Percentiles rank a stretch among this genome's conserved stretches.
Evolutionary conservation across 768 basidiomycete species (phyloP).

Genomic region (Agaricus blazei): DNA sequence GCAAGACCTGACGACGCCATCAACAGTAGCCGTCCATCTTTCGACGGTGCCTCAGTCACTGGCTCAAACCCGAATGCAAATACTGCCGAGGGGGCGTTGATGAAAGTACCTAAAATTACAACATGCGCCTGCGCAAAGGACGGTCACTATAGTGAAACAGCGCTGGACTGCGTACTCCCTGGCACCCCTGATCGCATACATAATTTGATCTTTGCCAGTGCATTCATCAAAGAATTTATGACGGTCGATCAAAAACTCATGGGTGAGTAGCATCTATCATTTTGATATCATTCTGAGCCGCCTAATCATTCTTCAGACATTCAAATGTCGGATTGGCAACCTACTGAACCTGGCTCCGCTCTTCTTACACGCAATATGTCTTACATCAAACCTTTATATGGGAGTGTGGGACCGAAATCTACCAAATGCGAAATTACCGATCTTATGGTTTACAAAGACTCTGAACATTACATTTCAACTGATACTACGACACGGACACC

Average conservation of each 20-base stretch:
- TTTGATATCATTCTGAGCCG: neutral
- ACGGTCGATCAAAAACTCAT: slow-evolving; percentile 79
- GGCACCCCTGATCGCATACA: slow-evolving; percentile 94
- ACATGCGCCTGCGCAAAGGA: slow-evolving; percentile 70
- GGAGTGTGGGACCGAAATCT: slow-evolving; percentile 86
- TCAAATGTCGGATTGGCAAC: slow-evolving; percentile 94
- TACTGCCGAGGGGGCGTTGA: neutral
- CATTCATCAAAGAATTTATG: slow-evolving; percentile 94
- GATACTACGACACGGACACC: slow-evolving; percentile 90
- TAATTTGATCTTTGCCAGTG: slow-evolving; percentile 93
- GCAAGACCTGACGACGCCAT: slow-evolving; percentile 65
- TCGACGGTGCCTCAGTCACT: slow-evolving; percentile 20
- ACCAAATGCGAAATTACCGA: slow-evolving; percentile 95
- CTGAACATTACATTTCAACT: slow-evolving; percentile 77
- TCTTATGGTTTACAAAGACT: slow-evolving; percentile 74
- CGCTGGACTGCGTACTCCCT: slow-evolving; percentile 76
- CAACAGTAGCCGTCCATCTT: slow-evolving; percentile 29
- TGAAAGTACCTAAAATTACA: slow-evolving; percentile 46
- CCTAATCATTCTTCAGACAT: slow-evolving; percentile 55
- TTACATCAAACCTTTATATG: slow-evolving; percentile 92
- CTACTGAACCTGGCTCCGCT: slow-evolving; percentile 53
- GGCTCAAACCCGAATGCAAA: slow-evolving; percentile 13
- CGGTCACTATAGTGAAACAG: slow-evolving; percentile 68
- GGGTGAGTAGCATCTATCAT: slow-evolving; percentile 45
- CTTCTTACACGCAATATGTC: slow-evolving; percentile 86